A percentile compares a stretch with the other conserved stretches of the same genome.
Evolutionary conservation across 2,329 filamentous ascomycete species (phyloP).

Genomic region (Aureobasidium subglaciale): DNA sequence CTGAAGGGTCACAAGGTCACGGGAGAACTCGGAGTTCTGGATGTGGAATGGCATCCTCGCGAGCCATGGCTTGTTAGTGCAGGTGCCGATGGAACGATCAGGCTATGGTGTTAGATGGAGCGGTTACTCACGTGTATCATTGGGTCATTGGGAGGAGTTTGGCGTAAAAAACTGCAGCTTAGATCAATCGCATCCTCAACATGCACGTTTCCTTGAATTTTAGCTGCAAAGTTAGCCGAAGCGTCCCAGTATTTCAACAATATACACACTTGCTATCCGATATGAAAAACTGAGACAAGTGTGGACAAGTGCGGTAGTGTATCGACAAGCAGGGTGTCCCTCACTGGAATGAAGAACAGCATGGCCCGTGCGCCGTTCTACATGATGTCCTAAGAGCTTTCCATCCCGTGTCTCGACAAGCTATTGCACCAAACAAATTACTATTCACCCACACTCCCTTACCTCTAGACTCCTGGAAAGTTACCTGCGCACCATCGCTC

Average conservation of each 20-base stretch:
- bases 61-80: constrained; percentile 94
- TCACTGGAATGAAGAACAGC: too few relatives aligned
- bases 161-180: constrained; percentile 8
- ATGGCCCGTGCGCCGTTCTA: too few relatives aligned
- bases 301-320: neutral
- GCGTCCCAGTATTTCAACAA: neutral
- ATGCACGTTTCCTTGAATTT: neutral
- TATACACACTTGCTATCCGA: neutral
- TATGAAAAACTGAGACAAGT: neutral
- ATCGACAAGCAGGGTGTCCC: neutral
- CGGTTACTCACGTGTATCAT: neutral
- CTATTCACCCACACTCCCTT: neutral
- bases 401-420: neutral
- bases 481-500: neutral
- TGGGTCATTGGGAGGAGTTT: constrained; percentile 13
- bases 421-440: constrained; percentile 1
- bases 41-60: constrained; percentile 89
- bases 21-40: constrained; percentile 80
- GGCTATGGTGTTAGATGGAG: constrained; percentile 61
- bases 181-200: neutral
- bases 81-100: constrained; percentile 85
- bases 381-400: constrained; percentile 5
- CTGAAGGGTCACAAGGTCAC: constrained; percentile 83
- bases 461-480: neutral
- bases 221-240: neutral